Conservation (phyloP, 805 yeast species). For the Suhomyces canberraensis region DNA sequence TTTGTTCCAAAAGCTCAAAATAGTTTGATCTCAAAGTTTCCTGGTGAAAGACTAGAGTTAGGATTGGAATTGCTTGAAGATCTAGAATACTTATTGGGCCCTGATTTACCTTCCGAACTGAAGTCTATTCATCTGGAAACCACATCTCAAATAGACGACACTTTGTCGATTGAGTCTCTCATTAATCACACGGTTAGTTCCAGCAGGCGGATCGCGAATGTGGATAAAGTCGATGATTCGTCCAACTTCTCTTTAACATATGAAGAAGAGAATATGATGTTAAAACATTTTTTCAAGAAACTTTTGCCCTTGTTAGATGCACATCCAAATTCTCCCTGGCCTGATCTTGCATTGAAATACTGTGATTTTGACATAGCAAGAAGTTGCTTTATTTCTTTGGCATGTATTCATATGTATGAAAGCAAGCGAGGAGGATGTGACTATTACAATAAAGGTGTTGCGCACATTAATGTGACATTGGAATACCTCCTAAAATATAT, state of each 20-base stretch:
- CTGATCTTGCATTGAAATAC: constrained; percentile 53
- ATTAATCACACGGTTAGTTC: not conserved
- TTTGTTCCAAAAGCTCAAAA: no score
- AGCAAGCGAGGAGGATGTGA: constrained; percentile 48
- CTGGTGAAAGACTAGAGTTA: constrained; percentile 20
- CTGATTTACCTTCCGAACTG: not conserved
- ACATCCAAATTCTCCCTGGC: constrained; percentile 62
- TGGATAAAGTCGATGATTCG: not conserved
- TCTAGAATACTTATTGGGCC: constrained; percentile 19
- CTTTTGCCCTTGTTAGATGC: constrained; percentile 54
- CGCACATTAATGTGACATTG: constrained; percentile 56
- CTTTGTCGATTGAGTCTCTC: not conserved
- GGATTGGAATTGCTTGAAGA: constrained; percentile 24
- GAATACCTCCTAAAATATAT: constrained; percentile 49
- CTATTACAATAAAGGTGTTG: constrained; percentile 50
- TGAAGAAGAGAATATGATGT: constrained; percentile 51
- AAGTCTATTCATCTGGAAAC: not conserved
- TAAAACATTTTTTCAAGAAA: constrained; percentile 54
- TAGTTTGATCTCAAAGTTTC: constrained; percentile 1
- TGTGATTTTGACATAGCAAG: constrained; percentile 58
- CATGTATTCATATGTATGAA: constrained; percentile 58
- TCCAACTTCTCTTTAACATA: constrained; percentile 24
- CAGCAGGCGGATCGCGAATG: no score
- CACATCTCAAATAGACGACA: not conserved
- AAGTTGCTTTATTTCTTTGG: constrained; percentile 54